Evolutionary conservation across 1,139 yeast species (phyloP).

Genomic region (Ashbya aceris): DNA sequence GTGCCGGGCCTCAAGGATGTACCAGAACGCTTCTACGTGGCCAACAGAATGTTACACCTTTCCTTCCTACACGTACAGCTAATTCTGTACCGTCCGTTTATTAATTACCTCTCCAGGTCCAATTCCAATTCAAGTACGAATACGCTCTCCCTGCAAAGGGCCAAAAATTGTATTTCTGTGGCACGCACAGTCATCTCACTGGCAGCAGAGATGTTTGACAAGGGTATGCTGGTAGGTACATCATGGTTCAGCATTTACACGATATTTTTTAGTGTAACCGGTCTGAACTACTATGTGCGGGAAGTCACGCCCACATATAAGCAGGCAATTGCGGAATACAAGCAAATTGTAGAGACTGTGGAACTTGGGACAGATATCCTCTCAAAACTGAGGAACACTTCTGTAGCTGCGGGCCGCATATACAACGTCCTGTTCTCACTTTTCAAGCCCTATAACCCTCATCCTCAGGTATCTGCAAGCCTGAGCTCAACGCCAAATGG

Average conservation of each 20-base stretch:
- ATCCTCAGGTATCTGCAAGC: no score
- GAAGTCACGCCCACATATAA: conserved; percentile 52
- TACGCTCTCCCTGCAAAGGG: conserved; percentile 52
- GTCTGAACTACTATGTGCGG: conserved; percentile 75
- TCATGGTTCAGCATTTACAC: conserved; percentile 92
- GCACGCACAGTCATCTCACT: conserved; percentile 77
- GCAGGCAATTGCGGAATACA: conserved; percentile 53
- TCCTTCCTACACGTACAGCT: conserved; percentile 79
- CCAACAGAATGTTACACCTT: conserved; percentile 67
- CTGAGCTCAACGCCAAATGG: no score
- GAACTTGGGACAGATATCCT: conserved; percentile 72
- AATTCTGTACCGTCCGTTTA: conserved; percentile 81
- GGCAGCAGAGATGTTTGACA: conserved; percentile 74
- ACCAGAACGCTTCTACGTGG: conserved; percentile 62
- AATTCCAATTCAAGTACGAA: conserved; percentile 33
- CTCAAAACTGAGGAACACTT: conserved; percentile 59
- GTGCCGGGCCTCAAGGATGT: conserved; percentile 52
- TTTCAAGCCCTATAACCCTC: conserved; percentile 64
- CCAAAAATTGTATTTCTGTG: conserved; percentile 75
- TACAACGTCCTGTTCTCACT: conserved; percentile 69
- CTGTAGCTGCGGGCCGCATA: conserved; percentile 72
- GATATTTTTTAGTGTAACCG: conserved; percentile 85
- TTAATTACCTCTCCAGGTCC: conserved; percentile 56
- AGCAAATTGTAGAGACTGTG: conserved; percentile 56
- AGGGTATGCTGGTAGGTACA: conserved; percentile 70